These are phyloP conservation scores for Zymoseptoria crescenta DNA, from an alignment of 2,329 filamentous ascomycete species.

Conservation along the genomic window DNA sequence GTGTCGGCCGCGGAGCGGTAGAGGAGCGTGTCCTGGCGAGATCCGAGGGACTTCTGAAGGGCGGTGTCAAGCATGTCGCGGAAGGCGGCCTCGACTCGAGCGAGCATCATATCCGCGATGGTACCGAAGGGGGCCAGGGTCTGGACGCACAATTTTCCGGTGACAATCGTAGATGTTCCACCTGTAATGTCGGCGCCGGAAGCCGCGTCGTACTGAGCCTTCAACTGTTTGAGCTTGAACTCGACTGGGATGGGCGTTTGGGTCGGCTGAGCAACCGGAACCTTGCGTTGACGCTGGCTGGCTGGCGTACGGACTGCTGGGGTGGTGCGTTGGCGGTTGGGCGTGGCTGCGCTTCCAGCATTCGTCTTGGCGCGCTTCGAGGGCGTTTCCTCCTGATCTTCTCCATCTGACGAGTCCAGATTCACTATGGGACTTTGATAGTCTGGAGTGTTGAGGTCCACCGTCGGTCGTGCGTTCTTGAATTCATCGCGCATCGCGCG, in stretches of 20 bases:
- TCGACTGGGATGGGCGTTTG: slow-evolving; percentile 25
- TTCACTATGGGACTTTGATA: slow-evolving; percentile 10
- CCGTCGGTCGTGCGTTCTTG: slow-evolving; percentile 22
- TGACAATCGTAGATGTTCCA: slow-evolving; percentile 8
- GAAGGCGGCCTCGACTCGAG: slow-evolving; percentile 22
- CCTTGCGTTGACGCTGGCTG: not conserved
- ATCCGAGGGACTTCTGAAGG: slow-evolving; percentile 22
- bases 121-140: no score
- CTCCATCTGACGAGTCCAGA: slow-evolving; percentile 16
- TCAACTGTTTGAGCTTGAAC: slow-evolving; percentile 29
- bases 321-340: not conserved
- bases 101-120: no score
- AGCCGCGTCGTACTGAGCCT: slow-evolving; percentile 18
- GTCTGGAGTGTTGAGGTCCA: slow-evolving; percentile 20
- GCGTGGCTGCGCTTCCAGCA: slow-evolving; percentile 3
- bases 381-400: slow-evolving; percentile 11
- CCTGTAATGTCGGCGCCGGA: slow-evolving; percentile 27
- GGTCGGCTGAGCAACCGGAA: not conserved
- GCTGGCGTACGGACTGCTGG: not conserved
- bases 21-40: slow-evolving; percentile 27
- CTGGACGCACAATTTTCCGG: slow-evolving; percentile 20
- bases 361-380: slow-evolving; percentile 30
- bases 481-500: slow-evolving; percentile 44
- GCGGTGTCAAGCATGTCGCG: slow-evolving; percentile 8
- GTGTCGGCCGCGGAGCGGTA: slow-evolving; percentile 20